A percentile compares a stretch with the other conserved stretches of the same genome.
Evolutionary conservation across 495 filamentous ascomycete species (phyloP).

Genomic region (Aspergillus cavernicola): DNA sequence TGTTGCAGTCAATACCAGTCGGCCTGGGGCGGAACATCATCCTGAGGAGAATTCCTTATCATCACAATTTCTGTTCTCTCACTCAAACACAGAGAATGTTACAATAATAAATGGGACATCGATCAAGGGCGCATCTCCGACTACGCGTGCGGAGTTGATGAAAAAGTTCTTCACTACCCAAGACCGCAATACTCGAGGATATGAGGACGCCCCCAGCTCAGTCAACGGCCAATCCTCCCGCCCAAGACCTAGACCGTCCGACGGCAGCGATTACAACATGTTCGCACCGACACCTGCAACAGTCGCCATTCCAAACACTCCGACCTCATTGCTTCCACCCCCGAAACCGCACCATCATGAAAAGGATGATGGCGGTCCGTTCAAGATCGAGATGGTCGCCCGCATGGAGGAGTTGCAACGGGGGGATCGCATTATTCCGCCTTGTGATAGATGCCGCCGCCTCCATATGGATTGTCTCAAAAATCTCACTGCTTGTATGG

Average conservation of each 20-base stretch:
- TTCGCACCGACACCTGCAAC: constrained; percentile 38
- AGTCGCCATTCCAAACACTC: constrained; percentile 50
- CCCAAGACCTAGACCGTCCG: constrained; percentile 34
- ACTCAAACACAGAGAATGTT: constrained; percentile 43
- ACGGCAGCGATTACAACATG: constrained; percentile 36
- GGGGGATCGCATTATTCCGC: constrained; percentile 68
- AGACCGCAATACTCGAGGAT: constrained; percentile 43
- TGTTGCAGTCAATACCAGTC: constrained; percentile 54
- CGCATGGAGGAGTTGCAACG: constrained; percentile 72
- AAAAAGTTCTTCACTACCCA: constrained; percentile 57
- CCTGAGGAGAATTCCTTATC: constrained; percentile 32
- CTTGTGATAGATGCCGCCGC: constrained; percentile 79
- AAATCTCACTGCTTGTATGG: constrained; percentile 78
- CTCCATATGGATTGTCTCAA: constrained; percentile 79
- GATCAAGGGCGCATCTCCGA: constrained; percentile 51
- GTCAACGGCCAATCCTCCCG: constrained; percentile 29
- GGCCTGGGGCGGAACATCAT: constrained; percentile 28
- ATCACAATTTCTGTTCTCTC: constrained; percentile 41
- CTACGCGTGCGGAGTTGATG: constrained; percentile 49
- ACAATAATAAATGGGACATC: constrained; percentile 49
- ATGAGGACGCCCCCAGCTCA: constrained; percentile 28
- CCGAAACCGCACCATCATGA: constrained; percentile 47
- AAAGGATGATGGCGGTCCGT: constrained; percentile 58
- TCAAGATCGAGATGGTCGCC: constrained; percentile 62
- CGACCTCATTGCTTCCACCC: constrained; percentile 47